Conservation (phyloP, 148 eudicot genomes). For the Simmondsia chinensis region DNA sequence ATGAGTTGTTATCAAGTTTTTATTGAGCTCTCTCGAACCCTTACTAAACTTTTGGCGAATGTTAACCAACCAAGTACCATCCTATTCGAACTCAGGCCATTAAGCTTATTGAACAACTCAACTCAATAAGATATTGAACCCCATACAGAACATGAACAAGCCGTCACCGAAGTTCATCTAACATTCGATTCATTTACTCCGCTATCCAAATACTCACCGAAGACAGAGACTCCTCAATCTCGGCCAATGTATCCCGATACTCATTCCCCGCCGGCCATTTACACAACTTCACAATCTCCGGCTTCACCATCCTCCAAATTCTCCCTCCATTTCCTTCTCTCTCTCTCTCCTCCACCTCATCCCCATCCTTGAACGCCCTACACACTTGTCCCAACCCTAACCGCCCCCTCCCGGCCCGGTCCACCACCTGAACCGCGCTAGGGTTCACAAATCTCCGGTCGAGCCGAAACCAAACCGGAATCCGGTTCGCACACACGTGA, state of each 20-base stretch:
- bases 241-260: slow-evolving; percentile 33
- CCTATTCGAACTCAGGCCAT: background rate
- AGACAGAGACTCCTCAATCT: slow-evolving; percentile 48
- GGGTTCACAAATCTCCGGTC: slow-evolving; percentile 15
- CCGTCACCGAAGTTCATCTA: too few species aligned
- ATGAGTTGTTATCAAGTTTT: too few species aligned
- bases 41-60: background rate
- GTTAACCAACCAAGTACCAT: background rate
- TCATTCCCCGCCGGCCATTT: slow-evolving; percentile 42
- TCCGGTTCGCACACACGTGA: slow-evolving; percentile 25
- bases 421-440: slow-evolving; percentile 16
- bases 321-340: slow-evolving; percentile 5
- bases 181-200: background rate
- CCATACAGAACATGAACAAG: background rate
- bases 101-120: background rate
- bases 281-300: slow-evolving; percentile 42
- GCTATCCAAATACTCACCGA: slow-evolving; percentile 23
- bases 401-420: slow-evolving; percentile 15
- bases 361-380: slow-evolving; percentile 46
- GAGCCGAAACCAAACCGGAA: too few species aligned
- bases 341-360: background rate
- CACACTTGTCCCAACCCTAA: slow-evolving; percentile 24
- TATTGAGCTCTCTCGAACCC: too few species aligned
- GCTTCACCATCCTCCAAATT: slow-evolving; percentile 23
- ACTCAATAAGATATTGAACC: background rate